Conservation (phyloP, 2,329 filamentous ascomycete genomes). For the Rosellinia necatrix region DNA sequence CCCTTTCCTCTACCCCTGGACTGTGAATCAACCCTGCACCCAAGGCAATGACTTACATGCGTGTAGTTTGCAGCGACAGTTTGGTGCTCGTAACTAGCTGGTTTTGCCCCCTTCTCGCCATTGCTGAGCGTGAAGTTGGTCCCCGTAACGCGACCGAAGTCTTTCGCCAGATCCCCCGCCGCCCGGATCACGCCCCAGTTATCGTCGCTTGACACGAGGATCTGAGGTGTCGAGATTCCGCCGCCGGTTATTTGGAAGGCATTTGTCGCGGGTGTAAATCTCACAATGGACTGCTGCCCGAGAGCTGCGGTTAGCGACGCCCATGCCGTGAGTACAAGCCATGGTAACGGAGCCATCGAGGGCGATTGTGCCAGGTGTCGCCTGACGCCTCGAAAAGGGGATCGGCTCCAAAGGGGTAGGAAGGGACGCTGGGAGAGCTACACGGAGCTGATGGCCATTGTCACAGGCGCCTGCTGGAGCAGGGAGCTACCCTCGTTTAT, state of each 20-base stretch:
- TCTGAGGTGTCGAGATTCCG: slow-evolving; percentile 40
- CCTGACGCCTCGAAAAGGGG: too few relatives aligned
- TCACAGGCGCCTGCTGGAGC: neutral
- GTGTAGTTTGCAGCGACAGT: slow-evolving; percentile 54
- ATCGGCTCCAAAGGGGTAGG: too few relatives aligned
- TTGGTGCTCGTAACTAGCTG: slow-evolving; percentile 48
- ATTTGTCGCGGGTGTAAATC: slow-evolving; percentile 29
- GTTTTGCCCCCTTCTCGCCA: slow-evolving; percentile 43
- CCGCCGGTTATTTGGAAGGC: slow-evolving; percentile 38
- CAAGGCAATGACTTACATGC: slow-evolving; percentile 41
- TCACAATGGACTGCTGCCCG: slow-evolving; percentile 39
- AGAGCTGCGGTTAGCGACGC: slow-evolving; percentile 30
- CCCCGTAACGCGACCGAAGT: slow-evolving; percentile 74
- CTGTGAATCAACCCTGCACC: neutral
- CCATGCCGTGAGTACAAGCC: slow-evolving; percentile 21
- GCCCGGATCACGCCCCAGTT: slow-evolving; percentile 72
- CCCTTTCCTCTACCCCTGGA: too few relatives aligned
- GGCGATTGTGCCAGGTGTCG: neutral
- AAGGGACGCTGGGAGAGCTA: too few relatives aligned
- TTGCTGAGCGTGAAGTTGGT: slow-evolving; percentile 65
- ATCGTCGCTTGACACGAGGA: slow-evolving; percentile 62
- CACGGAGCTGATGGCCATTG: neutral
- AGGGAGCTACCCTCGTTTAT: slow-evolving; percentile 11
- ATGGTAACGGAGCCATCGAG: slow-evolving; percentile 13
- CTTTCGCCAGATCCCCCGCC: slow-evolving; percentile 67